Conservation (phyloP, 2,329 filamentous ascomycete genomes). For the Colletotrichum shisoi region DNA sequence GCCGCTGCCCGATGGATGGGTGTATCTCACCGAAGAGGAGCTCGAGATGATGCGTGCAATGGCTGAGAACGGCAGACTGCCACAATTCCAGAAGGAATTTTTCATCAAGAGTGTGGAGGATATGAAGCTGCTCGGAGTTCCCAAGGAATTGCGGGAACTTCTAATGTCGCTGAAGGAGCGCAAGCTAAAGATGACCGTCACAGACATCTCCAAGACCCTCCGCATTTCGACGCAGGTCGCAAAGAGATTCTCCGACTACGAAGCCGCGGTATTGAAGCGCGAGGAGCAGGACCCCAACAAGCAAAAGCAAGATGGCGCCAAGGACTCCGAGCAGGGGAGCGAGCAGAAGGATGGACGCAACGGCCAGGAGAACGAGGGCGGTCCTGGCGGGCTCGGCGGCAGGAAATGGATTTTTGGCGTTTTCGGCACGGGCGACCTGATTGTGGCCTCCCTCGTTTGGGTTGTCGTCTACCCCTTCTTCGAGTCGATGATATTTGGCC, state of each 20-base stretch:
- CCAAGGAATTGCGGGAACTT: slow-evolving; percentile 69
- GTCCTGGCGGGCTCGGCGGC: slow-evolving; percentile 38
- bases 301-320: slow-evolving; percentile 30
- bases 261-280: slow-evolving; percentile 33
- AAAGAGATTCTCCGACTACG: slow-evolving; percentile 48
- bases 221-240: slow-evolving; percentile 64
- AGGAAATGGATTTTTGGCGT: slow-evolving; percentile 40
- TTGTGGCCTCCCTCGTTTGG: slow-evolving; percentile 56
- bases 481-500: slow-evolving; percentile 52
- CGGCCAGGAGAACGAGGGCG: slow-evolving; percentile 34
- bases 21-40: slow-evolving; percentile 57
- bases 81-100: slow-evolving; percentile 66
- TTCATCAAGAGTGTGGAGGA: slow-evolving; percentile 68
- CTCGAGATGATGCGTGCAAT: slow-evolving; percentile 65
- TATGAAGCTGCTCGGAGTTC: slow-evolving; percentile 74
- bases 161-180: slow-evolving; percentile 66
- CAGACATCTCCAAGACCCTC: slow-evolving; percentile 66
- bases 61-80: slow-evolving; percentile 65
- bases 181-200: slow-evolving; percentile 47
- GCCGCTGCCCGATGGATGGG: slow-evolving; percentile 57
- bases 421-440: slow-evolving; percentile 51
- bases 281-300: slow-evolving; percentile 38
- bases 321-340: slow-evolving; percentile 43
- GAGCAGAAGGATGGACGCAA: slow-evolving; percentile 44
- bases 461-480: slow-evolving; percentile 56